Percentiles rank a stretch among this genome's conserved stretches.
phyloP scores from a whole-genome alignment of 1,284 basidiomycete genomes.

The Ceratorhiza oryzae-sativae region DNA sequence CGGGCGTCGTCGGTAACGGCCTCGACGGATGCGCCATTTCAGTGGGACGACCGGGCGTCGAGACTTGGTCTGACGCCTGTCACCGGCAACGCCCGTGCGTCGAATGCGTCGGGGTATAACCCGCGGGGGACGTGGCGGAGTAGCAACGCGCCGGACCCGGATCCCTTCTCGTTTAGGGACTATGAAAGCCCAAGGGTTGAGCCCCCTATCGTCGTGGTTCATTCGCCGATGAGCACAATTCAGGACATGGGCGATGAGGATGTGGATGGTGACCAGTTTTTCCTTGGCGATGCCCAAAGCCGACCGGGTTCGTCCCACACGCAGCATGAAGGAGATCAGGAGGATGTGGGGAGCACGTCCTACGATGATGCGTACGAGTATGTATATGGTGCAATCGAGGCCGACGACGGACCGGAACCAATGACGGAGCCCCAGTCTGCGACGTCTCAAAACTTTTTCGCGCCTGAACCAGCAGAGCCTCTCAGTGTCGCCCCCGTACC shows the following conservation, averaged over 20 bases:
- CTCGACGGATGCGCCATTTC: conserved; percentile 28
- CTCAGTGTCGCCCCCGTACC: not conserved
- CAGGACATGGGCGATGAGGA: conserved; percentile 35
- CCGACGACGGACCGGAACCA: conserved; percentile 8
- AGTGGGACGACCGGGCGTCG: conserved; percentile 22
- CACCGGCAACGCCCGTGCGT: not conserved
- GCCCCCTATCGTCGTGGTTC: conserved; percentile 35
- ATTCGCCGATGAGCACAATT: conserved; percentile 37
- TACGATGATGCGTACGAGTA: conserved; percentile 38
- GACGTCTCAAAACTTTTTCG: conserved; percentile 11
- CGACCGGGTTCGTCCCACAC: not conserved
- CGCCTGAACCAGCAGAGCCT: conserved; percentile 2
- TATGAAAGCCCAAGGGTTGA: conserved; percentile 36
- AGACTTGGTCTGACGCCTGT: not conserved
- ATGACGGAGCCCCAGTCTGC: conserved; percentile 9
- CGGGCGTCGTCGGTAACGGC: conserved; percentile 16
- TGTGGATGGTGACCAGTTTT: conserved; percentile 33
- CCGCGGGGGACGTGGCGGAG: conserved; percentile 37
- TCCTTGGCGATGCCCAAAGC: conserved; percentile 3
- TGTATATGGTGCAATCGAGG: conserved; percentile 34
- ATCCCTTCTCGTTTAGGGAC: conserved; percentile 37
- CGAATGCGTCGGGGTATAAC: conserved; percentile 31
- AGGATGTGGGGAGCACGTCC: conserved; percentile 28
- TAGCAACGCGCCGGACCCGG: conserved; percentile 30
- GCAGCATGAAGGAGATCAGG: conserved; percentile 6